A percentile compares a stretch with the other conserved stretches of the same genome.
Conservation (phyloP, 805 yeast genomes). For the Candida namnaoensis region DNA sequence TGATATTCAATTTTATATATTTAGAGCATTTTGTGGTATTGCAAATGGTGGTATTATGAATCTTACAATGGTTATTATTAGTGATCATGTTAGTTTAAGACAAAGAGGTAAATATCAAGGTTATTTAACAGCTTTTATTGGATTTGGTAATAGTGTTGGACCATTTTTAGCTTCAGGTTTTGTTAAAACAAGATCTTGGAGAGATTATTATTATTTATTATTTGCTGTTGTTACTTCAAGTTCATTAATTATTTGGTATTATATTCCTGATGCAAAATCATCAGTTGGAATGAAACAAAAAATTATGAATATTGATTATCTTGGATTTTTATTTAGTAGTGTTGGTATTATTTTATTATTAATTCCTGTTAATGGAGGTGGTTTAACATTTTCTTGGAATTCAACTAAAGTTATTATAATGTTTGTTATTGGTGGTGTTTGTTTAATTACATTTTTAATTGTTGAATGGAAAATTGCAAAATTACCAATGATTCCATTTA, state of each 20-base stretch:
- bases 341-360: conserved; percentile 36
- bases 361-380: conserved; percentile 52
- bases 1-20: conserved; percentile 37
- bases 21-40: conserved; percentile 45
- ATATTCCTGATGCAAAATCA: neutral
- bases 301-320: conserved; percentile 38
- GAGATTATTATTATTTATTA: conserved; percentile 31
- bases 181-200: conserved; percentile 26
- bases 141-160: conserved; percentile 24
- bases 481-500: conserved; percentile 47
- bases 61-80: conserved; percentile 39
- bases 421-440: conserved; percentile 27
- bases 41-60: conserved; percentile 46
- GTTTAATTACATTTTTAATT: conserved; percentile 30
- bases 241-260: conserved; percentile 31
- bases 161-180: conserved; percentile 36
- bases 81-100: conserved; percentile 42
- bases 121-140: neutral
- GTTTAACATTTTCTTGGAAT: conserved; percentile 42
- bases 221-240: conserved; percentile 35
- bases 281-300: conserved; percentile 20
- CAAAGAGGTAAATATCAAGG: conserved; percentile 51
- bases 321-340: conserved; percentile 37
- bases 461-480: conserved; percentile 39
- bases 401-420: conserved; percentile 25